Percentiles rank a stretch among this genome's conserved stretches.
These are phyloP conservation scores for Hibiscus mutabilis DNA, from an alignment of 345 rosid species.

Conservation along the genomic window DNA sequence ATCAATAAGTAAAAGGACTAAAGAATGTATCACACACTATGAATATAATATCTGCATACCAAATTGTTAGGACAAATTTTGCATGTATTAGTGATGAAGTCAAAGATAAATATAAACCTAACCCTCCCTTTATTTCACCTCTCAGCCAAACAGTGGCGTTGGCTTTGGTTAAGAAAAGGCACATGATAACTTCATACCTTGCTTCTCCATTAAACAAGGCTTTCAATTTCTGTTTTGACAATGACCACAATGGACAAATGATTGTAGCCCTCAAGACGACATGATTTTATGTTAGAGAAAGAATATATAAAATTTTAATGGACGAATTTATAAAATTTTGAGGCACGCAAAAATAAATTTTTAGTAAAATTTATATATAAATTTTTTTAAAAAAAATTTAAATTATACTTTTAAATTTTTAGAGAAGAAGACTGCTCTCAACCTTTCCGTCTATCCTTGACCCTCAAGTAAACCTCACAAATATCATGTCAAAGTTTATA, in stretches of 20 bases:
- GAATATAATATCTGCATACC: neutral
- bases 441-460: no score
- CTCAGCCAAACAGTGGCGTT: neutral
- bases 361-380: no score
- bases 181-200: neutral
- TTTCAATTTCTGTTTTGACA: neutral
- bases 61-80: neutral
- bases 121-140: neutral
- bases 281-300: no score
- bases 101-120: neutral
- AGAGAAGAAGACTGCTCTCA: no score
- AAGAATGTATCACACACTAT: neutral
- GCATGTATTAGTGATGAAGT: neutral
- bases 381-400: no score
- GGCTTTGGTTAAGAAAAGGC: conserved; percentile 2
- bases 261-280: no score
- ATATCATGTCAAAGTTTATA: no score
- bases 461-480: neutral
- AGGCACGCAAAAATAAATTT: no score
- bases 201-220: neutral
- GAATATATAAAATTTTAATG: no score
- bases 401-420: no score
- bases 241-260: no score
- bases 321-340: no score
- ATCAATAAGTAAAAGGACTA: neutral